These are phyloP conservation scores for Fusarium sulawesiense DNA, from an alignment of 2,329 filamentous ascomycete species.

Conservation along the genomic window DNA sequence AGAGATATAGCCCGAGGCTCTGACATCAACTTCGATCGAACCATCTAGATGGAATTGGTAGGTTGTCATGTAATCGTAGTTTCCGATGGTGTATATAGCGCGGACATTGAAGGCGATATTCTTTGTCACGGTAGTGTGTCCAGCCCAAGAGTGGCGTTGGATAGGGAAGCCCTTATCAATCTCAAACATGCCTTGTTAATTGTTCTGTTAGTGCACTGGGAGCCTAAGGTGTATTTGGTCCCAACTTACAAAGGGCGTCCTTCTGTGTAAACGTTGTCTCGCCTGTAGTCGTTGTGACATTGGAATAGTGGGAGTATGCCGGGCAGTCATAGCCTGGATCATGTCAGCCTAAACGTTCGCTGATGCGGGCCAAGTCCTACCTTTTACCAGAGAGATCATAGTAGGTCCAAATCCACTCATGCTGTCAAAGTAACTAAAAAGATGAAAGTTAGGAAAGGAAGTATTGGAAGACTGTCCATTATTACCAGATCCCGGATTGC, in stretches of 20 bases:
- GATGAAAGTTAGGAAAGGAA: accelerated
- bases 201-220: background rate
- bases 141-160: slow-evolving; percentile 7
- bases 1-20: slow-evolving; percentile 7
- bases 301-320: background rate
- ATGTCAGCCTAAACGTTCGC: background rate
- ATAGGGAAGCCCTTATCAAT: slow-evolving; percentile 10
- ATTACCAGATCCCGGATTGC: slow-evolving; percentile 2
- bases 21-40: background rate
- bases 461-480: accelerated
- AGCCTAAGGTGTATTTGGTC: background rate
- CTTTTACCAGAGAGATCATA: slow-evolving; percentile 7
- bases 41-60: slow-evolving; percentile 1
- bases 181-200: slow-evolving; percentile 1
- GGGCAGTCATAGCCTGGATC: background rate
- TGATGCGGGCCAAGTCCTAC: background rate
- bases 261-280: background rate
- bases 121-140: slow-evolving; percentile 1
- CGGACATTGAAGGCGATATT: slow-evolving; percentile 10
- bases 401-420: background rate
- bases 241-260: background rate
- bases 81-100: slow-evolving; percentile 9
- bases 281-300: background rate
- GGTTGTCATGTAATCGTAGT: slow-evolving; percentile 12
- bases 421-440: slow-evolving; percentile 11